Conservation (phyloP, 345 rosid species). For the Adansonia digitata region DNA sequence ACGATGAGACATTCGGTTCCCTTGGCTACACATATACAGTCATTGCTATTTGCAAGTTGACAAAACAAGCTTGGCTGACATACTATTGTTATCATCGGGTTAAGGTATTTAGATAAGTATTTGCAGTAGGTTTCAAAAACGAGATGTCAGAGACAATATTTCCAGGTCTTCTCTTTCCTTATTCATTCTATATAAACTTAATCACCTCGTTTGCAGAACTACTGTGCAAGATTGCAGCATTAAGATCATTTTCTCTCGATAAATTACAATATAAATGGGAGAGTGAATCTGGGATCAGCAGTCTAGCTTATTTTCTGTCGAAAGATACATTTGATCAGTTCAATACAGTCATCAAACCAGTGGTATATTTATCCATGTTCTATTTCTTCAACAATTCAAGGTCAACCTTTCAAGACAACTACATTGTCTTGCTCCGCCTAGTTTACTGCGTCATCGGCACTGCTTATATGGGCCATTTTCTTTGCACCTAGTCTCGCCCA, state of each 20-base stretch:
- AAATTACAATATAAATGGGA: conserved; percentile 75
- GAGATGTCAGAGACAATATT: no score
- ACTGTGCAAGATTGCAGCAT: conserved; percentile 69
- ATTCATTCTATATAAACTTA: not conserved
- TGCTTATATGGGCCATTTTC: conserved; percentile 76
- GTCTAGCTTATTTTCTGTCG: conserved; percentile 74
- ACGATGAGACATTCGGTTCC: conserved; percentile 67
- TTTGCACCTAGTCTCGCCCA: conserved; percentile 70
- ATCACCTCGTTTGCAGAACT: conserved; percentile 46
- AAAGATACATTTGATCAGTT: conserved; percentile 77
- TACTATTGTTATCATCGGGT: not conserved
- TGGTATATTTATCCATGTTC: conserved; percentile 81
- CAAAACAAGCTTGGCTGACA: not conserved
- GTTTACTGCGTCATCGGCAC: conserved; percentile 87
- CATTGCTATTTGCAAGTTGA: conserved; percentile 79
- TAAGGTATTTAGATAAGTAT: no score
- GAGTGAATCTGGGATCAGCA: conserved; percentile 72
- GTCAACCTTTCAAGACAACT: conserved; percentile 69
- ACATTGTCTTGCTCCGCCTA: conserved; percentile 56
- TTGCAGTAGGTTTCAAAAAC: no score
- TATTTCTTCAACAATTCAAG: conserved; percentile 91
- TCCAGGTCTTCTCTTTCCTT: not conserved
- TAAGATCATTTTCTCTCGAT: conserved; percentile 72
- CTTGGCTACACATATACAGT: conserved; percentile 76
- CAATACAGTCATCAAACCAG: conserved; percentile 63